These are phyloP conservation scores for Tolypocladium endophyticum DNA, from an alignment of 2,329 filamentous ascomycete species.

Conservation along the genomic window DNA sequence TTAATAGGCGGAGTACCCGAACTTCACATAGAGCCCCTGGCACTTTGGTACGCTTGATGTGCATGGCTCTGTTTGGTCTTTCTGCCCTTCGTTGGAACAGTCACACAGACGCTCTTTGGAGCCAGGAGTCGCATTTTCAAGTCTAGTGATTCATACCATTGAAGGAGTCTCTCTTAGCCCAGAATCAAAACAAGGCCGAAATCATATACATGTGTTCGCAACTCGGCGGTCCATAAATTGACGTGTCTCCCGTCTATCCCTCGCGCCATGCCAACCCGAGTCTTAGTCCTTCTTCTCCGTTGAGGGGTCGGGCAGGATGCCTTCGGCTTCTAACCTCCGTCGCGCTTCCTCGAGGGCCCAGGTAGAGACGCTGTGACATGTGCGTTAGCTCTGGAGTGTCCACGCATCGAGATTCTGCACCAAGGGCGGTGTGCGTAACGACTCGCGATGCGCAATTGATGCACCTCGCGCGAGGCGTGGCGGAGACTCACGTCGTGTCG, in stretches of 20 bases:
- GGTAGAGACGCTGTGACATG: conserved; percentile 73
- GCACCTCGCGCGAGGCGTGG: background rate
- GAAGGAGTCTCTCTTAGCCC: conserved; percentile 15
- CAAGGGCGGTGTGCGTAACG: background rate
- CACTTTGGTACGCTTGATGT: background rate
- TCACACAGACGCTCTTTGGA: background rate
- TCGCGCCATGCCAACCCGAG: conserved; percentile 1
- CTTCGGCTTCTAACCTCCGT: conserved; percentile 89
- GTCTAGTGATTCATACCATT: conserved; percentile 21
- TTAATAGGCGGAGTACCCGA: background rate
- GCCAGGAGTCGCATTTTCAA: conserved; percentile 1
- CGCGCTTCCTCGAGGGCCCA: conserved; percentile 97
- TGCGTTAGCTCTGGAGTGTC: background rate
- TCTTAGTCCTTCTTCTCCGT: conserved; percentile 42
- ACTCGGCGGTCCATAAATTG: background rate
- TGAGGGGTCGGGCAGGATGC: conserved; percentile 72
- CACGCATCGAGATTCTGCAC: background rate
- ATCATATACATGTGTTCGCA: conserved; percentile 19
- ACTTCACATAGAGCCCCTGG: background rate
- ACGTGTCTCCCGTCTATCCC: conserved; percentile 2
- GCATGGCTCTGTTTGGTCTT: background rate
- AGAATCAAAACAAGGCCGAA: conserved; percentile 13
- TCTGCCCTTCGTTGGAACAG: background rate
- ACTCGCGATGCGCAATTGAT: background rate
- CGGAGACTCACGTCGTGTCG: conserved; percentile 79